phyloP scores from a whole-genome alignment of 768 basidiomycete species.

The Amanita pseudoporphyria region DNA sequence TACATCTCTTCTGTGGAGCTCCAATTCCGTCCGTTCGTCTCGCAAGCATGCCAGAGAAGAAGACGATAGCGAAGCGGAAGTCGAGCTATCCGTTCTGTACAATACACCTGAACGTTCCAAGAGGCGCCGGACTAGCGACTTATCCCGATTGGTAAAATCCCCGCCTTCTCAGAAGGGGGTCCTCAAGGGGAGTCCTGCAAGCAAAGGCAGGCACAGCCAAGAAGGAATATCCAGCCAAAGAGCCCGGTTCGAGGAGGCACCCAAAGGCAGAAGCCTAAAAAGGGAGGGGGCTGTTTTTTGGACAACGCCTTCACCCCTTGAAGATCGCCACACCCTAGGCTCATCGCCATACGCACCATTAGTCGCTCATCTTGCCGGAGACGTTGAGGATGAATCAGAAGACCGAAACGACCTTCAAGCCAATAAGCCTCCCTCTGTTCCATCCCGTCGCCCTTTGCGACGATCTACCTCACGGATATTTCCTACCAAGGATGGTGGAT shows the following conservation, averaged over 20 bases:
- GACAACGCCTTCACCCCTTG: not conserved
- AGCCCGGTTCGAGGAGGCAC: not conserved
- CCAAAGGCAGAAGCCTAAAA: not conserved
- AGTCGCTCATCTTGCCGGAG: not conserved
- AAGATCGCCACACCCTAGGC: not conserved
- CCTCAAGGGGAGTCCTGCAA: not conserved
- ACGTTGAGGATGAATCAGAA: not conserved
- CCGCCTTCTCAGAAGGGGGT: not conserved
- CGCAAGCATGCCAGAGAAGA: conserved; percentile 8
- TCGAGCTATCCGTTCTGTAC: conserved; percentile 8
- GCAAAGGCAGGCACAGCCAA: not conserved
- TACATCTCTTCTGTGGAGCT: not conserved
- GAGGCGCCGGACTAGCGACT: not conserved
- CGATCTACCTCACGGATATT: not conserved
- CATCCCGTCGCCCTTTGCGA: not conserved
- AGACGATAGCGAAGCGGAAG: conserved; percentile 10
- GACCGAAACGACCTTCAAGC: not conserved
- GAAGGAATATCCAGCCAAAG: not conserved
- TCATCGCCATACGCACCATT: not conserved
- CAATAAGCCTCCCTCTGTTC: not conserved
- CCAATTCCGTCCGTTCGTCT: not conserved
- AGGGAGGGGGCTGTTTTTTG: not conserved
- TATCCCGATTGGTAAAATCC: not conserved
- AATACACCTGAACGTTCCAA: not conserved
- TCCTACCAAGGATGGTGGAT: not conserved